Evolutionary conservation across 2,329 filamentous ascomycete genomes (phyloP).

Genomic region (Pestalotiopsis sp.): DNA sequence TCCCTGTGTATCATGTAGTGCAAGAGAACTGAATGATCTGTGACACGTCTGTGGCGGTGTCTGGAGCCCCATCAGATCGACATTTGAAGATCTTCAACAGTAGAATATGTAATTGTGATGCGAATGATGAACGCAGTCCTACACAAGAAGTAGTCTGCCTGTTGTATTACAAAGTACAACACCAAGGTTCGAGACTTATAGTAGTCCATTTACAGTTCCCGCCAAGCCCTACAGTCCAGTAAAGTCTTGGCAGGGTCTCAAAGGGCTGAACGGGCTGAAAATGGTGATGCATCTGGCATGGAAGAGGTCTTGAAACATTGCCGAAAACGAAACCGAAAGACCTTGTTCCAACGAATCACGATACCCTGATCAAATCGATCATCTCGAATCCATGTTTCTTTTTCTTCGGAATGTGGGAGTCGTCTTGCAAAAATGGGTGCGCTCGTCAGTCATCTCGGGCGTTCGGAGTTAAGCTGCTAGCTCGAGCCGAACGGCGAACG

Average conservation of each 20-base stretch:
- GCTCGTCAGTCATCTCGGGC: not conserved
- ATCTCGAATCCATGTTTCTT: not conserved
- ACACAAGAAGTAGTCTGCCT: no score
- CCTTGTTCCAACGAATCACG: not conserved
- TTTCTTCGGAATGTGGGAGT: not conserved
- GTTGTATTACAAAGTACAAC: no score
- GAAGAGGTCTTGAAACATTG: not conserved
- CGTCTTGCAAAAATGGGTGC: not conserved
- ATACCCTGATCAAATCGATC: not conserved
- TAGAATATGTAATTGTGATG: no score
- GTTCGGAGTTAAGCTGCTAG: not conserved
- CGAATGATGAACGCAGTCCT: no score
- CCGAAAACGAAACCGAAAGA: not conserved
- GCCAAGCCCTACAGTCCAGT: not conserved
- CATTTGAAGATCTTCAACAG: slow-evolving; percentile 19
- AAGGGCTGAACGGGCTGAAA: not conserved
- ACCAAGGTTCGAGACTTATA: not conserved
- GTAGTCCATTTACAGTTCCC: not conserved
- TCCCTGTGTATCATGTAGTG: not conserved
- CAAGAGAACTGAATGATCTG: not conserved
- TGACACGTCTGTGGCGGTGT: not conserved
- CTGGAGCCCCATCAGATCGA: not conserved
- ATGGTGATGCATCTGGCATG: not conserved
- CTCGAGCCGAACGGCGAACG: not conserved
- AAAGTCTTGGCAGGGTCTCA: not conserved